Conservation (phyloP, 78 protist species). For the Kipferlia bialata region DNA sequence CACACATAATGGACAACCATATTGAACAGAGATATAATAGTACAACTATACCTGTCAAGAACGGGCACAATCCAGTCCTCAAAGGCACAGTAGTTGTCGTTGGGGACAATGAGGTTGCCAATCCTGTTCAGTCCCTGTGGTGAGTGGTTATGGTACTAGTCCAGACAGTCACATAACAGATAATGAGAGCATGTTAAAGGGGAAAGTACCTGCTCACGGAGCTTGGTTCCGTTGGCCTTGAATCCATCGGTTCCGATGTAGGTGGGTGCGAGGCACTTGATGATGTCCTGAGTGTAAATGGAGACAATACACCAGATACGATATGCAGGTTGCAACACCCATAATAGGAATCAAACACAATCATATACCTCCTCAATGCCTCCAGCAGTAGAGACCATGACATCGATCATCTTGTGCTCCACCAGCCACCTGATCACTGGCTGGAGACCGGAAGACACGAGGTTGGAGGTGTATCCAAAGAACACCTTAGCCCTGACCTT, state of each 20-base stretch:
- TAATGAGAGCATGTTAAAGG: not conserved
- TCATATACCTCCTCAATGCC: conserved; percentile 99
- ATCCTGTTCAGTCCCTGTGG: conserved; percentile 83
- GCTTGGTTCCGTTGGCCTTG: conserved; percentile 33
- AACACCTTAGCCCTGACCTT: conserved; percentile 48
- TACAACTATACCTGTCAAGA: too few species aligned
- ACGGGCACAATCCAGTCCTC: conserved; percentile 92
- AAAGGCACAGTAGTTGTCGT: conserved; percentile 76
- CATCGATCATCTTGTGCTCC: conserved; percentile 58
- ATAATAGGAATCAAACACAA: too few species aligned
- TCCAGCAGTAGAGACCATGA: conserved; percentile 91
- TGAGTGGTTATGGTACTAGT: not conserved
- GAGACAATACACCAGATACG: too few species aligned
- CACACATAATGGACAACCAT: too few species aligned
- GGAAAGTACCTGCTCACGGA: not conserved
- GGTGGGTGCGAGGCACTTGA: conserved; percentile 89
- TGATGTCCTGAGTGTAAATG: too few species aligned
- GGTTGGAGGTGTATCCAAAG: conserved; percentile 89
- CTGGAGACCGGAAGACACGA: conserved; percentile 83
- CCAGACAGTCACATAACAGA: too few species aligned
- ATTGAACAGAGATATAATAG: too few species aligned
- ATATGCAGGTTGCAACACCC: too few species aligned
- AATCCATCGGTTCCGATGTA: conserved; percentile 87
- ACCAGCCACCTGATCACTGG: conserved; percentile 73
- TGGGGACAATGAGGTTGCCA: conserved; percentile 95